Percentiles rank a stretch among this genome's conserved stretches.
phyloP scores from a whole-genome alignment of 768 basidiomycete species.

The Pisolithus marmoratus region DNA sequence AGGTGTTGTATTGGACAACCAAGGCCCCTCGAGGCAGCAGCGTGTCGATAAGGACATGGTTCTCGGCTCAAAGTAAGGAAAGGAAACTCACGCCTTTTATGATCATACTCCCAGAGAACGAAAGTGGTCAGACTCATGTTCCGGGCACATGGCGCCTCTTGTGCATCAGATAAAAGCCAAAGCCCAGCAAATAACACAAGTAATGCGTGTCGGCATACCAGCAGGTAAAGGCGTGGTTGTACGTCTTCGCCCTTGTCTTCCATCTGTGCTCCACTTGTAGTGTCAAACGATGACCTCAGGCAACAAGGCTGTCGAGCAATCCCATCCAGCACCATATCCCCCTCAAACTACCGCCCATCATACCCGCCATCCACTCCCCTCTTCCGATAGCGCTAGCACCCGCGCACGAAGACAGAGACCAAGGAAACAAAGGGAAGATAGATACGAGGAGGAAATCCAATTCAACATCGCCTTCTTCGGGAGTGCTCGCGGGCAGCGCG shows the following conservation, averaged over 20 bases:
- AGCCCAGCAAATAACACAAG: conserved; percentile 22
- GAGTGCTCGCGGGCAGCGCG: conserved; percentile 23
- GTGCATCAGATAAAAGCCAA: conserved; percentile 23
- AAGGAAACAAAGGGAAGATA: conserved; percentile 40
- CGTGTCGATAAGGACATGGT: conserved; percentile 14
- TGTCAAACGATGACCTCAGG: conserved; percentile 33
- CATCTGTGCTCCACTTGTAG: conserved; percentile 29
- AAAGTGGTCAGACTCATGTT: conserved; percentile 13
- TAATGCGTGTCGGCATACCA: conserved; percentile 27
- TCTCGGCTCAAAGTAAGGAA: conserved; percentile 7
- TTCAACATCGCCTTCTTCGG: conserved; percentile 31
- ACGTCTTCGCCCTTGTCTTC: conserved; percentile 33
- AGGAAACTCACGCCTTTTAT: conserved; percentile 10
- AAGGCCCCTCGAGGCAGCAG: conserved; percentile 26
- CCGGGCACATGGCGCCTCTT: conserved; percentile 8
- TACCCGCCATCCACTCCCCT: conserved; percentile 44
- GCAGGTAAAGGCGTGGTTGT: conserved; percentile 33
- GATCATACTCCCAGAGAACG: conserved; percentile 11
- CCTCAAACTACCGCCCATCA: conserved; percentile 50
- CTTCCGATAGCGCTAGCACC: conserved; percentile 46
- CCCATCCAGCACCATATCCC: conserved; percentile 47
- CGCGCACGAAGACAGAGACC: conserved; percentile 31
- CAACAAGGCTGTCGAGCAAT: conserved; percentile 24
- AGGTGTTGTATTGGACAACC: conserved; percentile 14
- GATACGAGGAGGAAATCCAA: conserved; percentile 40